Conservation (phyloP, 129 eudicot genomes). For the Centrapalus pauciflorus region DNA sequence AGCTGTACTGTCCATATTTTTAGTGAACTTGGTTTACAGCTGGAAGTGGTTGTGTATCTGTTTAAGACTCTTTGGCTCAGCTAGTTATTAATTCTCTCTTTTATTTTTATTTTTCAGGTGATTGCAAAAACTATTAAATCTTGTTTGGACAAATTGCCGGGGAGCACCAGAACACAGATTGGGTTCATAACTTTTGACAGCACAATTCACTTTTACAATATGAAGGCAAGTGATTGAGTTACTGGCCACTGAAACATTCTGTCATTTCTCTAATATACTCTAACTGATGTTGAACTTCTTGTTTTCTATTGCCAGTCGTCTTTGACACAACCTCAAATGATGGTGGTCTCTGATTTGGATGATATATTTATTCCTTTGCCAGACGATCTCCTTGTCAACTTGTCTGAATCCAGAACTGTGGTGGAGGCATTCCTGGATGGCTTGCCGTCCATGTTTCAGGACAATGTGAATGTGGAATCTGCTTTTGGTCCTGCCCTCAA, state of each 20-base stretch:
- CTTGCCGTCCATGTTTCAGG: slow-evolving; percentile 85
- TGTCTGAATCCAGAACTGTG: slow-evolving; percentile 86
- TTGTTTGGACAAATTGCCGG: slow-evolving; percentile 79
- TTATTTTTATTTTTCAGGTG: slow-evolving; percentile 42
- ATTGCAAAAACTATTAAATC: slow-evolving; percentile 86
- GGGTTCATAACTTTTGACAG: slow-evolving; percentile 91
- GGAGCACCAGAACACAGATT: slow-evolving; percentile 76
- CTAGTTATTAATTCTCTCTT: not conserved
- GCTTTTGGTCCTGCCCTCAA: slow-evolving; percentile 97
- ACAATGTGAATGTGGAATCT: slow-evolving; percentile 78
- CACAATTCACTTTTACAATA: slow-evolving; percentile 79
- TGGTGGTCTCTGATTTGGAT: slow-evolving; percentile 94
- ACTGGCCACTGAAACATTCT: not conserved
- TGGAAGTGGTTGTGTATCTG: slow-evolving; percentile 4
- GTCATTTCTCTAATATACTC: not conserved
- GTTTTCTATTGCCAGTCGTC: slow-evolving; percentile 56
- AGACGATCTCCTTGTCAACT: slow-evolving; percentile 92
- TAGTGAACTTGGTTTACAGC: not conserved
- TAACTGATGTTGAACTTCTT: slow-evolving; percentile 4
- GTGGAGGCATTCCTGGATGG: slow-evolving; percentile 87
- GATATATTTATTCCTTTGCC: slow-evolving; percentile 92
- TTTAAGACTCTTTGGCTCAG: not conserved
- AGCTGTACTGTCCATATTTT: not conserved
- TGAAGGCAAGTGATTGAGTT: slow-evolving; percentile 61
- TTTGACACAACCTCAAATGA: slow-evolving; percentile 88